Base-by-base conservation (phyloP, 139 green algal species). In the Dunaliella primolecta region DNA sequence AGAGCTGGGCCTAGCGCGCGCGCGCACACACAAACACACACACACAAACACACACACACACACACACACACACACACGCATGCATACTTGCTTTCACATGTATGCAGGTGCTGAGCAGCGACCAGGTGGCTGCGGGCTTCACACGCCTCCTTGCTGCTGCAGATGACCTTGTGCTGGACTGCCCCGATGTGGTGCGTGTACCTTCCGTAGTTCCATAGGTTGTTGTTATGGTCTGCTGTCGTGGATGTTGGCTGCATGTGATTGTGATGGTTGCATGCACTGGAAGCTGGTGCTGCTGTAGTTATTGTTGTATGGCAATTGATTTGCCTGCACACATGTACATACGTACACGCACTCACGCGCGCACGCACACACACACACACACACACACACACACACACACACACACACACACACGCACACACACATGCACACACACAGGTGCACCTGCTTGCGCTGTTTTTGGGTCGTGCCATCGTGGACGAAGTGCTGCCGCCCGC, bases 401-500 rank as follows among this genome's bases (percentile, higher is more conserved):
- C 46, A 64, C 46, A 64, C 46, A 64, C 46, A 64, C 46, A 78
- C 30, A 78, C 29, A 36, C 29, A 78, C 72, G 24, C 72, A 78
- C 29, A 32, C 72, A 32, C 30, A 33, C 29, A 36, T 20, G 24
- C 72, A 78, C 46, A 78, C 72, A 78, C 37, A 33, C 57, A 83
- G 11, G 64, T 83, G 1, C 89, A 91, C 82, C 86, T 98, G 74
- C 84, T 98, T 36, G 84, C 90, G 21, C 91, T 96, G 27, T 98
- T 98, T 87, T 76, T 97, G 80, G 93, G 94, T 23, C 89, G 96
- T 15, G 93, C 94, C 2, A 91, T 99, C 35, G 94, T 99, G n/a
- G 96, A 99, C 84, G 96, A 99, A 91, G 89, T 97, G 71, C 87
- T 99, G 83, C 89, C 96, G 15, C 96, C 96, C 0, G 87, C 88